phyloP scores from a whole-genome alignment of 768 basidiomycete species.

The Psilocybe tampanensis region DNA sequence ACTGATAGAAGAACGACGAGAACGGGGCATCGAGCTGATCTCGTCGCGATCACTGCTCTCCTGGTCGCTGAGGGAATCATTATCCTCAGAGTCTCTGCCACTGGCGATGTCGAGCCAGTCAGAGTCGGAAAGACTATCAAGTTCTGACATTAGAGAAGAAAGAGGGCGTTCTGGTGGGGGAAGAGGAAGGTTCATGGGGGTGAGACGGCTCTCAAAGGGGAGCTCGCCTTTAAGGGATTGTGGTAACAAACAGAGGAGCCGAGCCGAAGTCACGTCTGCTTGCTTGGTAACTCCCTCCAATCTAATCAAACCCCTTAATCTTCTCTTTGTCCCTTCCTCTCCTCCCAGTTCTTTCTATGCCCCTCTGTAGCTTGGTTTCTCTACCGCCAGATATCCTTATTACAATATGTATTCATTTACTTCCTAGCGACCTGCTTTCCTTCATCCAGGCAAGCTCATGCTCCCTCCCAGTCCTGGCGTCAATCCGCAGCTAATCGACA shows the following conservation, averaged over 20 bases:
- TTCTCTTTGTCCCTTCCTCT: conserved; percentile 1
- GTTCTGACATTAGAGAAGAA: conserved; percentile 55
- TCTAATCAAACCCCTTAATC: no score
- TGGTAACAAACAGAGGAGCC: conserved; percentile 4
- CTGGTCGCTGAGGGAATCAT: conserved; percentile 64
- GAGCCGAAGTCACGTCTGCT: conserved; percentile 7
- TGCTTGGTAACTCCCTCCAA: conserved; percentile 8
- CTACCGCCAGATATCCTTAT: conserved; percentile 19
- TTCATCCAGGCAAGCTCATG: conserved; percentile 46
- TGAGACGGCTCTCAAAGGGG: conserved; percentile 27
- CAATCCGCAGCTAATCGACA: conserved; percentile 11
- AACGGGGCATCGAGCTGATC: conserved; percentile 52
- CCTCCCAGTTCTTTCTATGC: conserved; percentile 2
- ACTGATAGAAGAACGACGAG: conserved; percentile 72
- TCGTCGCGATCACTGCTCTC: conserved; percentile 63
- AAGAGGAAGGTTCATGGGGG: conserved; percentile 32
- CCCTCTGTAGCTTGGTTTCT: conserved; percentile 1
- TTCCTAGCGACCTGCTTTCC: conserved; percentile 44
- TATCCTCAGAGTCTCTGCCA: conserved; percentile 70
- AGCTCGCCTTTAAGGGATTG: conserved; percentile 14
- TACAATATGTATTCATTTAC: conserved; percentile 14
- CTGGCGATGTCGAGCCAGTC: conserved; percentile 84
- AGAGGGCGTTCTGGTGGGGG: conserved; percentile 34
- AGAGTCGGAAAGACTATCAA: conserved; percentile 72
- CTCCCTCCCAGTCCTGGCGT: background rate